Conservation (phyloP, 2,329 filamentous ascomycete genomes). For the Trichocomaceae sp. region DNA sequence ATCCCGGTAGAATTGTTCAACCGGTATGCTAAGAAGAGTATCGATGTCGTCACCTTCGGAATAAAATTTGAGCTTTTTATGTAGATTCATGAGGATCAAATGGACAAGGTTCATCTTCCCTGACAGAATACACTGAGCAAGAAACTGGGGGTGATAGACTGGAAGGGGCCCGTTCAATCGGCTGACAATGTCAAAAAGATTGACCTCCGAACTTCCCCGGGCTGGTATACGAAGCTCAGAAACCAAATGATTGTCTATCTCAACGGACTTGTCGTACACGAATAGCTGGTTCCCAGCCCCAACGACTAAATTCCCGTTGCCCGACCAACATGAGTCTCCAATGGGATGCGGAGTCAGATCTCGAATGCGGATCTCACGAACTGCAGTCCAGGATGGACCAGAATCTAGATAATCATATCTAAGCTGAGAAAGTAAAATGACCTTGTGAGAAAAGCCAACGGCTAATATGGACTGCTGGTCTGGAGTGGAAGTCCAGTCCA, state of each 20-base stretch:
- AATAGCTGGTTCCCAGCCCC: slow-evolving; percentile 89
- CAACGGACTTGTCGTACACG: slow-evolving; percentile 70
- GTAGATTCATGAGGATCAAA: slow-evolving; percentile 62
- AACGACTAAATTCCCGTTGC: slow-evolving; percentile 75
- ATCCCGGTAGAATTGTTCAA: slow-evolving; percentile 44
- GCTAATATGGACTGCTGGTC: slow-evolving; percentile 83
- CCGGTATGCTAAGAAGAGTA: slow-evolving; percentile 60
- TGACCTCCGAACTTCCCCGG: slow-evolving; percentile 47
- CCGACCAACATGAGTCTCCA: slow-evolving; percentile 86
- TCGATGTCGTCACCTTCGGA: slow-evolving; percentile 74
- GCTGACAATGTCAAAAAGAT: slow-evolving; percentile 76
- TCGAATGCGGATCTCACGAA: slow-evolving; percentile 73
- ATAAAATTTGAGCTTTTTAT: slow-evolving; percentile 74
- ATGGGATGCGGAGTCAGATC: slow-evolving; percentile 84
- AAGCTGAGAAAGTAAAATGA: slow-evolving; percentile 76
- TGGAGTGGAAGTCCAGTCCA: slow-evolving; percentile 91
- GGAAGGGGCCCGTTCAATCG: slow-evolving; percentile 81
- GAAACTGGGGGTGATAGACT: slow-evolving; percentile 84
- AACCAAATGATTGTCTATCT: slow-evolving; percentile 55
- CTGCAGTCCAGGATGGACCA: slow-evolving; percentile 79
- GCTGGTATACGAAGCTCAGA: slow-evolving; percentile 48
- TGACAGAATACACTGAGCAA: slow-evolving; percentile 77
- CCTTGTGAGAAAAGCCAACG: slow-evolving; percentile 83
- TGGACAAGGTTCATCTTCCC: slow-evolving; percentile 70
- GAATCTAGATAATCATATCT: slow-evolving; percentile 87